Base-by-base conservation (phyloP, 2,329 filamentous ascomycete genomes). In the Zymoseptoria pseudotritici region DNA sequence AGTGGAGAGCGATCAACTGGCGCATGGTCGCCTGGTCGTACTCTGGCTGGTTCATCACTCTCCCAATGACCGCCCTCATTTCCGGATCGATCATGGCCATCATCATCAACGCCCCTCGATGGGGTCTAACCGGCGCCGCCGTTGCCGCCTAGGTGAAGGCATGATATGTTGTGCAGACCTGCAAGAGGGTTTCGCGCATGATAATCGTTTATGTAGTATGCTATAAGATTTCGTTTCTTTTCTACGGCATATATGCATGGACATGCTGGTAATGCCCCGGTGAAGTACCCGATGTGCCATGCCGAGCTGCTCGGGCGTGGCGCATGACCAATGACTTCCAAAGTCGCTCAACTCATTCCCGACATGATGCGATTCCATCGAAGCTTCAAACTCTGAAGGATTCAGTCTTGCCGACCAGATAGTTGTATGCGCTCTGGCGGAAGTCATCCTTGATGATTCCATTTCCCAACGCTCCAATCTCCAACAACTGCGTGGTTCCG, bases 1-100 rank as follows among this genome's bases (percentile, higher is more conserved):
- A 80, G 55, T 79, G 78, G 75, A 75, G 77, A 29, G 79, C 82
- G 31, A 82, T 85, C 66, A 86, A 85, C 74, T 86, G 83, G 82
- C 77, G 82, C 55, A 83, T 84, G 80, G 79, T 85, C 4, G 77
- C 71, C 1, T 84, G 80, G 80, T 83, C 84, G 67, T 85, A 84
- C 69, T 68, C 75, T 17, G 82, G 81, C 56, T 86, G 83, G 83
- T 74, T 85, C 66, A 77, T 85, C 59, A 86, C 83, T 2, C 76
- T 86, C n/a, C 83, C 83, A 8, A 64, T 72, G 20, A 75, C 83
- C 3, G 83, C 80, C 50, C 72, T 84, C 24, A 78, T 86, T 50
- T 80, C 80, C 2, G 84, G 84, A 2, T 77, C 78, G 57, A 71
- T 86, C 54, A 85, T 85, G 81, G 84, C 78, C 2, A 80, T 86